phyloP scores from a whole-genome alignment of 768 basidiomycete genomes.

The Pleurotus ostreatus region DNA sequence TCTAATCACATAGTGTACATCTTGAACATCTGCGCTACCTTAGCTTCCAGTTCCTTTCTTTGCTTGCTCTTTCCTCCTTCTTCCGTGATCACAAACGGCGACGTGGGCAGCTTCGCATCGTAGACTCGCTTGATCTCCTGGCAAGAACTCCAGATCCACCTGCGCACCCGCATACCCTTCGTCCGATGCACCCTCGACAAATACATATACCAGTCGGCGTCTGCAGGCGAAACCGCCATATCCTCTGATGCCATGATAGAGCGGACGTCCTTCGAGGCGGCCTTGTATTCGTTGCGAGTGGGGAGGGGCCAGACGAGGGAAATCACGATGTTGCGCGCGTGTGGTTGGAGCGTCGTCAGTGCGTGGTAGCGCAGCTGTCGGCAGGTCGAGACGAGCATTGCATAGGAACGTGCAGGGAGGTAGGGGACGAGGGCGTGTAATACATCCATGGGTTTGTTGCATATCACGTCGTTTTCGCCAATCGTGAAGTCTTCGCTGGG shows the following conservation, averaged over 20 bases:
- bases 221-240: slow-evolving; percentile 1
- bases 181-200: slow-evolving; percentile 20
- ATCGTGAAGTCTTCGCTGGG: background rate
- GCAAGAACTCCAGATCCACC: slow-evolving; percentile 21
- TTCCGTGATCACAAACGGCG: background rate
- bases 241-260: slow-evolving; percentile 14
- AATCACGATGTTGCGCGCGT: slow-evolving; percentile 19
- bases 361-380: slow-evolving; percentile 20
- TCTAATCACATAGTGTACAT: background rate
- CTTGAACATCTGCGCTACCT: background rate
- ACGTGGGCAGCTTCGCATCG: slow-evolving; percentile 1
- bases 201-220: slow-evolving; percentile 24
- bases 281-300: slow-evolving; percentile 11
- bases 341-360: slow-evolving; percentile 18
- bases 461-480: slow-evolving; percentile 14
- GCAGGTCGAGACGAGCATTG: slow-evolving; percentile 20
- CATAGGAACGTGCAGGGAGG: slow-evolving; percentile 16
- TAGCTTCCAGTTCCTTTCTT: background rate
- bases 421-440: slow-evolving; percentile 17
- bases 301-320: slow-evolving; percentile 22
- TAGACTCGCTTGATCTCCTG: slow-evolving; percentile 14
- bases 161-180: slow-evolving; percentile 19
- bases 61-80: background rate
- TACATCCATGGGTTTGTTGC: slow-evolving; percentile 18
- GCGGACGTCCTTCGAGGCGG: background rate